These are phyloP conservation scores for Oidiodendron maius DNA, from an alignment of 495 filamentous ascomycete species.

Conservation along the genomic window DNA sequence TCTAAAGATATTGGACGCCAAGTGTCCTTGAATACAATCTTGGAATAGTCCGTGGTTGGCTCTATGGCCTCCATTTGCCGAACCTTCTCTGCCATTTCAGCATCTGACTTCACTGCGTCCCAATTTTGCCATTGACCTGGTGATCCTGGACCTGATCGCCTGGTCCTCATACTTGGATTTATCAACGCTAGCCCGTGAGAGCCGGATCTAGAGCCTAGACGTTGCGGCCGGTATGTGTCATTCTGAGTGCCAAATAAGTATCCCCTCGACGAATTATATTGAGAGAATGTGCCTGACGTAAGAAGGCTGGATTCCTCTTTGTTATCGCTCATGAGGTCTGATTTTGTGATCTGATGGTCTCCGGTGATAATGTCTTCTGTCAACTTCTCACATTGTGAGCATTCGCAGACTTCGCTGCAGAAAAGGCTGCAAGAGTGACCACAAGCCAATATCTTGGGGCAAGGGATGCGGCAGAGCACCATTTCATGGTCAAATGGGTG, in stretches of 20 bases:
- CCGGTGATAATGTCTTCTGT: neutral
- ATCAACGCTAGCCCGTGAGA: neutral
- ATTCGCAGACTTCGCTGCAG: conserved; percentile 14
- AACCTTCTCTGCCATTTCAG: neutral
- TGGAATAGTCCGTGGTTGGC: neutral
- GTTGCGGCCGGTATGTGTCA: neutral
- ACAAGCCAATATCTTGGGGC: conserved; percentile 9
- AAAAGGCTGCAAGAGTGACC: conserved; percentile 27
- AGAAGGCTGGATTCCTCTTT: neutral
- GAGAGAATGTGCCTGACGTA: neutral
- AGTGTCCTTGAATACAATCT: conserved; percentile 2
- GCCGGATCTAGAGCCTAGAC: neutral
- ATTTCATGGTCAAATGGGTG: conserved; percentile 34
- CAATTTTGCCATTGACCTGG: conserved; percentile 10
- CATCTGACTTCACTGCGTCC: conserved; percentile 15
- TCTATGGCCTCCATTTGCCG: neutral
- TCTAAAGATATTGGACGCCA: neutral
- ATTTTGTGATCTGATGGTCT: neutral
- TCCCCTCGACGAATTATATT: neutral
- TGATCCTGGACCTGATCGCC: neutral
- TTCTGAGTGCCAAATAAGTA: neutral
- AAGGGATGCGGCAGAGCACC: conserved; percentile 11
- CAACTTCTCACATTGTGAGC: conserved; percentile 1
- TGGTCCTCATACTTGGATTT: neutral
- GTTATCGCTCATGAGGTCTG: neutral